Base-by-base conservation (phyloP, 345 rosid genomes). In the Salix purpurea region DNA sequence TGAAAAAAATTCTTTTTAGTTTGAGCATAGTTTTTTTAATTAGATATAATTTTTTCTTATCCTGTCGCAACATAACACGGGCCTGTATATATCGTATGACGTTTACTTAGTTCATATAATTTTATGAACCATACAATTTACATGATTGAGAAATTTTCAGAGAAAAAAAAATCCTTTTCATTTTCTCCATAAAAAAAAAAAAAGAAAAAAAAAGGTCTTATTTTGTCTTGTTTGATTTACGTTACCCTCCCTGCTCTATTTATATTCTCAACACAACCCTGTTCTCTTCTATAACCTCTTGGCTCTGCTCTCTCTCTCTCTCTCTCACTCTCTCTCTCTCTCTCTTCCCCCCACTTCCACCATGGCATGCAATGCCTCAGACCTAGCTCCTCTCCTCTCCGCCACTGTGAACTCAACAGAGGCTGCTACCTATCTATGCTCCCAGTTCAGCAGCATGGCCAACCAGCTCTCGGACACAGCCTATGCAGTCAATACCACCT, bases 401-500 rank as follows among this genome's bases (percentile, higher is more conserved):
- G 40, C 84, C 48, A 9, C 70, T 14, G 16, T 78, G 36, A 89
- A 89, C 77, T 86, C 87, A 67, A 85, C 92, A 3, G 90, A 48
- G 0, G 87, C 85, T 7, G 92, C 90, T 1, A 2, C 12, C 50
- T 87, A 82, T 82, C 77, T 89, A 75, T 89, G 90, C 77, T 44
- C 72, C 79, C 83, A 80, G 24, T 60, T 89, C 78, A 36, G 62
- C 66, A 6, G 69, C 67, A 81, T 89, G 23, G 36, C 83, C 82
- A 66, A 72, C 67, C 82, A 86, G 67, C 82, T 89, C 72, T 77
- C 72, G 5, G 92, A 89, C 86, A 78, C 87, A 1, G 48, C 78
- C 72, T 84, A 83, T 52, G 92, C 92, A 2, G 34, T 89, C 67
- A 86, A 89, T 82, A 86, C 77, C 85, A 89, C 92, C 10, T 89